Base-by-base conservation (phyloP, 2,329 filamentous ascomycete genomes). In the Hymenoscyphus albidus region DNA sequence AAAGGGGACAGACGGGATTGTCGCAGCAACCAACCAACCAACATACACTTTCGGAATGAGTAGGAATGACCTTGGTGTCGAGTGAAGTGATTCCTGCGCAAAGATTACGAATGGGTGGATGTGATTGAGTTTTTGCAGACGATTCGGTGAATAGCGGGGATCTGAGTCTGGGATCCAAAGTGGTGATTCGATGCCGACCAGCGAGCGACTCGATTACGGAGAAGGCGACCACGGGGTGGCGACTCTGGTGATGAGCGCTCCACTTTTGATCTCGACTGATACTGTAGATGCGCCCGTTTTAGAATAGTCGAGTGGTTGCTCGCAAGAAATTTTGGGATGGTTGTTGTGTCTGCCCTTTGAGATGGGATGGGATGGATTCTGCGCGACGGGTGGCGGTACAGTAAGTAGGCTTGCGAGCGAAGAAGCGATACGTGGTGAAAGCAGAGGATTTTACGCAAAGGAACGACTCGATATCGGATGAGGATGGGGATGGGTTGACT, bases 161-260 rank as follows among this genome's bases (percentile, higher is more conserved):
- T 42, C 32, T 39, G 64, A 66, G 64, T 62, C 66, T 63, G 58
- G 40, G 63, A 61, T 42, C 42, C 59, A 32, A 51, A 51, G 60
- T 59, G 59, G 60, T 54, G 42, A 63, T 48, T 62, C 51, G 61
- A 64, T 62, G 64, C 63, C 68, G 68, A 58, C 66, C 68, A 69
- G 68, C 68, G 66, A 69, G 61, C 58, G 32, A 57, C 44, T 62
- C 27, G 60, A 60, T 60, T 60, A n/a, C 27, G 31, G 27, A 35
- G 12, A 57, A 16, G 54, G 54, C 18, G 18, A 51, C 44, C 18
- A 51, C 22, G 18, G 44, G 18, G 5, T 51, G 44, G 44, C 18
- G 44, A 27, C 22, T 51, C 44, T 51, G 44, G 44, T 18, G n/a
- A 9, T 18, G 44, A 48, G 12, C n/a, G n/a, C 44, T 48, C 18